phyloP scores from a whole-genome alignment of 306 rosid genomes.

The Vicia faba region DNA sequence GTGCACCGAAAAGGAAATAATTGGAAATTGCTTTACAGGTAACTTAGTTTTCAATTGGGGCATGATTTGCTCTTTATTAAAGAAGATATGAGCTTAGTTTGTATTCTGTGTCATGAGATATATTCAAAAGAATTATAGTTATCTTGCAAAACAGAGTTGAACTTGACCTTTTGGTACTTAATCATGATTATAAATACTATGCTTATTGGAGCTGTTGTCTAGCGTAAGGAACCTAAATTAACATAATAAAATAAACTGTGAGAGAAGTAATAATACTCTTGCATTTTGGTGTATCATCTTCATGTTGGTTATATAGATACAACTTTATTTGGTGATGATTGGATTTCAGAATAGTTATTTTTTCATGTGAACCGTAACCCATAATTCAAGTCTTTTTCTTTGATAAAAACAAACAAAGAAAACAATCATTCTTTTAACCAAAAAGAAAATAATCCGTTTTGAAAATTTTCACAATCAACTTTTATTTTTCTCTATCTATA shows the following conservation, averaged over 20 bases:
- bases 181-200: slow-evolving; percentile 37
- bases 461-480: slow-evolving; percentile 30
- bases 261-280: not conserved
- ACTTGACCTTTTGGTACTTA: slow-evolving; percentile 33
- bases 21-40: slow-evolving; percentile 28
- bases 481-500: not conserved
- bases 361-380: slow-evolving; percentile 5
- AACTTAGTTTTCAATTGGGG: slow-evolving; percentile 22
- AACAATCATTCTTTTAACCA: no score
- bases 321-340: not conserved
- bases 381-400: slow-evolving; percentile 1
- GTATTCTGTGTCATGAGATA: slow-evolving; percentile 16
- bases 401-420: not conserved
- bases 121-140: slow-evolving; percentile 31
- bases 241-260: slow-evolving; percentile 1
- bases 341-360: not conserved
- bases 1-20: slow-evolving; percentile 17
- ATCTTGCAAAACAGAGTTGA: slow-evolving; percentile 35
- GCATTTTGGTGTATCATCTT: slow-evolving; percentile 16
- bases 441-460: no score
- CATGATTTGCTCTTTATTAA: slow-evolving; percentile 35
- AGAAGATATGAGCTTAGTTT: slow-evolving; percentile 16
- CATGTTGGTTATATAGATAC: slow-evolving; percentile 3
- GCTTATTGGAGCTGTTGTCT: slow-evolving; percentile 40
- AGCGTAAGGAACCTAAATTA: slow-evolving; percentile 28